Base-by-base conservation (phyloP, 1,284 basidiomycete genomes). In the Wolfiporia cocos region DNA sequence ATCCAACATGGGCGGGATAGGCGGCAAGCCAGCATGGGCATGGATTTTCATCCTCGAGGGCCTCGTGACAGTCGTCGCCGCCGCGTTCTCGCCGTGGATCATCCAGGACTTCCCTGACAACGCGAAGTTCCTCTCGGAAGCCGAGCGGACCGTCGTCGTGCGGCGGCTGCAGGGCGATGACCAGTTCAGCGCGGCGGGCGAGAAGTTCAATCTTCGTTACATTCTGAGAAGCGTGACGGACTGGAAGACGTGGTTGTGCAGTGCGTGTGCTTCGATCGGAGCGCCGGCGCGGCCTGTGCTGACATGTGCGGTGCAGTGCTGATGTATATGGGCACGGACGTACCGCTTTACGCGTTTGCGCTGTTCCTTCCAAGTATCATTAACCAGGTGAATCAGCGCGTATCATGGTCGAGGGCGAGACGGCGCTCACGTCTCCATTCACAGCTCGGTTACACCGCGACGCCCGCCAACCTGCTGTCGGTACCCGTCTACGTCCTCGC, bases 41-140 rank as follows among this genome's bases (percentile, higher is more conserved):
- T 86, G 84, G 84, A 85, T 87, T 56, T 86, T 88, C 63, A 80
- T 81, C 51, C 50, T 82, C 17, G 77, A 81, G 49, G 80, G 78
- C 21, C 66, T 88, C 23, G 67, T 67, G 18, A 90, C 86, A 2
- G 73, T 88, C 22, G 6, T 86, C 18, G 78, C 79, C 2, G 84
- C 82, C 2, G 53, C 62, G n/a, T 52, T 67, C 3, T 85, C 84
- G 4, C 89, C 80, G 67, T 89, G 75, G 73, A 76, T 88, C 50
- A 77, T 88, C 47, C 78, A 84, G 55, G 87, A 90, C 61, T 90
- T 90, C 65, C 86, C 86, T 4, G 83, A 87, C 54, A 83, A 76
- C 0, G 86, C 86, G 33, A 85, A 74, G 51, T 88, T 88, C 67
- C 69, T 91, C 15, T 73, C 69, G 20, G 80, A 83, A 49, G 68